Conservation (phyloP, 2,329 filamentous ascomycete genomes). For the Diplodia corticola region DNA sequence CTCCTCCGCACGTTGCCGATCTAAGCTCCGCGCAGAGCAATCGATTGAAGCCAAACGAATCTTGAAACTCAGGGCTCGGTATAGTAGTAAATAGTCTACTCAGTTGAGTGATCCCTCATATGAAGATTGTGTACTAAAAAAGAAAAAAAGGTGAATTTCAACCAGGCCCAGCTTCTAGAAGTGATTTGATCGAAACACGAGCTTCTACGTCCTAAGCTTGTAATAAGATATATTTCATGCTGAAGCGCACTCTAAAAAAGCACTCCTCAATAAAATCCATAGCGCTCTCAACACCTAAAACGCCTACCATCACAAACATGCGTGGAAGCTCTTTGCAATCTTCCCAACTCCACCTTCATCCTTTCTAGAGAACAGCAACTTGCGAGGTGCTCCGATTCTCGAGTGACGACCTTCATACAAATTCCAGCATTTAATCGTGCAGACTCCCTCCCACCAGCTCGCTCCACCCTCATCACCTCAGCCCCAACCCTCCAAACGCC, state of each 20-base stretch:
- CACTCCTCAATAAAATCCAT: neutral
- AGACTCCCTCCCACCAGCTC: neutral
- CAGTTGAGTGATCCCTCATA: neutral
- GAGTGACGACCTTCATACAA: neutral
- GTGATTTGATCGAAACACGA: neutral
- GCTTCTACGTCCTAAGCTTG: neutral
- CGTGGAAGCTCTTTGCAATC: neutral
- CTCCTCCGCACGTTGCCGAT: conserved; percentile 2
- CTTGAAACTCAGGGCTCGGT: neutral
- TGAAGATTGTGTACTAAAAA: too few relatives aligned
- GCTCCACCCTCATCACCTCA: conserved; percentile 38
- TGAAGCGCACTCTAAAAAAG: neutral
- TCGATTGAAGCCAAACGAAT: neutral
- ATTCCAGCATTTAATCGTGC: neutral
- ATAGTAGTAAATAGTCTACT: neutral
- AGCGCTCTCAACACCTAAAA: neutral
- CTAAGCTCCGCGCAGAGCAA: neutral
- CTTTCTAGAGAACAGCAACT: neutral
- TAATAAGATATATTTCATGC: neutral
- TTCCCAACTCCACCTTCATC: neutral
- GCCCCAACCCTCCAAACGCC: conserved; percentile 70
- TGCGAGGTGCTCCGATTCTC: neutral
- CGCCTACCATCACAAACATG: neutral
- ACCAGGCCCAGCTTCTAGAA: neutral
- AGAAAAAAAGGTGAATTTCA: too few relatives aligned